phyloP scores from a whole-genome alignment of 176 grass and related monocot genomes.

The Microstegium vimineum region DNA sequence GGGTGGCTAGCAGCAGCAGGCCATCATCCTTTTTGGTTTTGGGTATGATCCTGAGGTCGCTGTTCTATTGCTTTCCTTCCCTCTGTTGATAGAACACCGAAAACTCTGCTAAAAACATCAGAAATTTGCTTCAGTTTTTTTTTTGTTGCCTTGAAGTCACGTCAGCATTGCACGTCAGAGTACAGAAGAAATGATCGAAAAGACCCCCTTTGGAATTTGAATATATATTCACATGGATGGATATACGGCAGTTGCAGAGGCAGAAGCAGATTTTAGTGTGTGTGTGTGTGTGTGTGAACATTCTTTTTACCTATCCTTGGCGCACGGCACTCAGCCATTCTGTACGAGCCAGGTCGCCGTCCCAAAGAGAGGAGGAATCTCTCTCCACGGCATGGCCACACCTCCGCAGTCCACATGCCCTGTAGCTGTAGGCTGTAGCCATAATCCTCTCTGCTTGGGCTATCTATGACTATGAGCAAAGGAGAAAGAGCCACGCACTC shows the following conservation, averaged over 20 bases:
- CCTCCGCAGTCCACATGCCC: not conserved
- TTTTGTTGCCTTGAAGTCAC: not conserved
- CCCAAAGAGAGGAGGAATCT: not conserved
- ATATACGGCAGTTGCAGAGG: too few species aligned
- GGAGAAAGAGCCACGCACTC: not conserved
- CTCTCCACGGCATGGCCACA: conserved; percentile 12
- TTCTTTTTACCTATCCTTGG: too few species aligned
- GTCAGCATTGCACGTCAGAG: not conserved
- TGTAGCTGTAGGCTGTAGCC: too few species aligned
- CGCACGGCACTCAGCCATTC: not conserved
- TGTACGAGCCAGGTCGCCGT: not conserved
- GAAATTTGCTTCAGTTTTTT: not conserved
- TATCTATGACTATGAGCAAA: too few species aligned
- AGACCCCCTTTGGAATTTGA: not conserved
- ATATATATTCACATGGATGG: conserved; percentile 25
- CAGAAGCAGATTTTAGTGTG: too few species aligned
- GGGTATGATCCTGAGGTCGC: not conserved
- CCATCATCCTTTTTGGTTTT: not conserved
- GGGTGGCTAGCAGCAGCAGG: not conserved
- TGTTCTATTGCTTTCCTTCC: not conserved
- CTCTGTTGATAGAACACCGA: not conserved
- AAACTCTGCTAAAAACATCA: not conserved
- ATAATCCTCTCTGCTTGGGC: not conserved
- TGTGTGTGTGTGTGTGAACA: too few species aligned
- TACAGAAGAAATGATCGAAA: not conserved